Conservation (phyloP, 331 rosid genomes). For the Spiraea crenata region DNA sequence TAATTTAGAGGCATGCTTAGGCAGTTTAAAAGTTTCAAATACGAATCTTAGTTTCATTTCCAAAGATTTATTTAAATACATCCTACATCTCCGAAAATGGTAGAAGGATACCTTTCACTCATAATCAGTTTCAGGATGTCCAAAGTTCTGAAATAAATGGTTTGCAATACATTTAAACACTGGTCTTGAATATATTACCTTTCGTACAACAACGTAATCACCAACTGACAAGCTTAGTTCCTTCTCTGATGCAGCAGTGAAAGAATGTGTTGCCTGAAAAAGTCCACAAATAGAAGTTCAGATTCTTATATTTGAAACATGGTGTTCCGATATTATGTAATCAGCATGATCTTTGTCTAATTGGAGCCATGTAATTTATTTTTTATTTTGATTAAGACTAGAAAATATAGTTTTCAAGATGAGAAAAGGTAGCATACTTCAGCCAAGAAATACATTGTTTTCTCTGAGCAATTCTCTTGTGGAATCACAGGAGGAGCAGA, state of each 20-base stretch:
- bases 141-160: not conserved
- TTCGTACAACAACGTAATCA: slow-evolving; percentile 86
- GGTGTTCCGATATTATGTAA: not conserved
- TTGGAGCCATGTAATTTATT: too few relatives aligned
- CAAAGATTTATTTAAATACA: not conserved
- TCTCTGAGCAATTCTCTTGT: slow-evolving; percentile 57
- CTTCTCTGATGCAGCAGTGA: slow-evolving; percentile 65
- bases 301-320: not conserved
- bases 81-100: not conserved
- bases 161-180: not conserved
- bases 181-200: slow-evolving; percentile 40
- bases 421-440: slow-evolving; percentile 58
- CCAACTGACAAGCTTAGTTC: slow-evolving; percentile 88
- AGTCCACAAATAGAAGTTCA: slow-evolving; percentile 21
- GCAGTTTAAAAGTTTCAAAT: not conserved
- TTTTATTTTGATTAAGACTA: not conserved
- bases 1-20: not conserved
- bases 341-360: too few relatives aligned
- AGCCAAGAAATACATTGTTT: slow-evolving; percentile 85
- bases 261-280: slow-evolving; percentile 78
- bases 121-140: not conserved
- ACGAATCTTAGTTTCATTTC: not conserved
- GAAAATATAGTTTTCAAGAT: slow-evolving; percentile 3
- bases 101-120: not conserved
- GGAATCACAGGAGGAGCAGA: slow-evolving; percentile 84